These are phyloP conservation scores for Royoungia palumana DNA, from an alignment of 768 basidiomycete species.

Conservation along the genomic window DNA sequence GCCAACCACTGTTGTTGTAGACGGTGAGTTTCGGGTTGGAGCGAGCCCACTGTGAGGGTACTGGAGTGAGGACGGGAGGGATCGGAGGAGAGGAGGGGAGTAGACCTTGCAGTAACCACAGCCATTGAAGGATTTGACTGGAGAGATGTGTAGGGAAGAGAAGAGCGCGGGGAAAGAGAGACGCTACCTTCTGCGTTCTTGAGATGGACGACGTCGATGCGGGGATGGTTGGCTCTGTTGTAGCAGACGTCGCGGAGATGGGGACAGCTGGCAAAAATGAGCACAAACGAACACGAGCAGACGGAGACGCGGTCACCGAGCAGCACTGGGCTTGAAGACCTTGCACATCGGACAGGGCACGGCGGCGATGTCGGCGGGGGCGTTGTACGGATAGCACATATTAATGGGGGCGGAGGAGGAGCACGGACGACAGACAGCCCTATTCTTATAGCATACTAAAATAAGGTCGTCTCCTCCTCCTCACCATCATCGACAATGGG, in stretches of 20 bases:
- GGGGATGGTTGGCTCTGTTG: conserved; percentile 70
- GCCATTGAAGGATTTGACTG: conserved; percentile 79
- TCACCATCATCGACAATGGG: conserved; percentile 65
- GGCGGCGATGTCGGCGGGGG: conserved; percentile 61
- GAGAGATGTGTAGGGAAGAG: conserved; percentile 15
- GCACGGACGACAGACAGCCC: conserved; percentile 10
- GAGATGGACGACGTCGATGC: conserved; percentile 72
- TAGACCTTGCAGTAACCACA: conserved; percentile 88
- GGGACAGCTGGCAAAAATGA: conserved; percentile 56
- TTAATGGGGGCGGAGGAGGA: conserved; percentile 24
- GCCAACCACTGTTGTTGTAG: conserved; percentile 76
- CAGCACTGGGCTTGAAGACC: conserved; percentile 61
- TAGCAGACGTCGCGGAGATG: conserved; percentile 73
- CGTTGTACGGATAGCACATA: conserved; percentile 75
- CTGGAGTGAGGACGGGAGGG: conserved; percentile 25
- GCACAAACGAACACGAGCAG: conserved; percentile 14
- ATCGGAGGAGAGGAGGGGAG: conserved; percentile 13
- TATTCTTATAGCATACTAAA: conserved; percentile 34
- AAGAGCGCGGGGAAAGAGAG: conserved; percentile 9
- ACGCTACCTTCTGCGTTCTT: conserved; percentile 83
- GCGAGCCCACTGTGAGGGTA: conserved; percentile 62
- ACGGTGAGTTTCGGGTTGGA: conserved; percentile 54
- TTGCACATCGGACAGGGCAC: conserved; percentile 81
- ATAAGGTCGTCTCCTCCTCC: conserved; percentile 22
- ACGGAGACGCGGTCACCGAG: conserved; percentile 43